Conservation (phyloP, 1,139 yeast species). For the Blastobotrys malaysiensis region DNA sequence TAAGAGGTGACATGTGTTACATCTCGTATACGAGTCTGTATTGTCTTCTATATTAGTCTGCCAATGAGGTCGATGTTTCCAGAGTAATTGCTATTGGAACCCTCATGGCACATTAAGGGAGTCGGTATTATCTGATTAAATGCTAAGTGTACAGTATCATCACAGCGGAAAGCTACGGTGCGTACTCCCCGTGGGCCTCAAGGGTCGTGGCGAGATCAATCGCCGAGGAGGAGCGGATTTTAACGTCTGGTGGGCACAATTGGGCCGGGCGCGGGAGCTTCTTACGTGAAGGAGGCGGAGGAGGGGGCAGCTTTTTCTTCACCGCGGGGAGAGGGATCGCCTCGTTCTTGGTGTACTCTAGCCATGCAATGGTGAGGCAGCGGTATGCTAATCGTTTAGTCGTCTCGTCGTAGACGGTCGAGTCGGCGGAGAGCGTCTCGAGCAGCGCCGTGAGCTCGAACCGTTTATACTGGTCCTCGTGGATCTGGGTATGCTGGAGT, state of each 20-base stretch:
- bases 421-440: constrained; percentile 37
- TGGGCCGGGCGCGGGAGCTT: background rate
- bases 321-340: background rate
- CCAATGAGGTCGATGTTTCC: no score
- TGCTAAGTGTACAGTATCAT: background rate
- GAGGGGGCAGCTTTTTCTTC: constrained; percentile 9
- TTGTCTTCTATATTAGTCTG: no score
- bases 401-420: constrained; percentile 26
- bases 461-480: constrained; percentile 52
- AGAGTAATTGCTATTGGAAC: no score
- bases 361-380: constrained; percentile 58
- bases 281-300: constrained; percentile 21
- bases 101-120: no score
- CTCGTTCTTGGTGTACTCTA: constrained; percentile 29
- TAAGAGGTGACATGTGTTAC: no score
- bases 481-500: constrained; percentile 59
- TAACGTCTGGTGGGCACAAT: background rate
- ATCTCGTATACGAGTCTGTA: no score
- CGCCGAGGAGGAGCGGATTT: constrained; percentile 4
- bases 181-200: background rate
- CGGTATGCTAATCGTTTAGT: constrained; percentile 57
- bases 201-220: background rate
- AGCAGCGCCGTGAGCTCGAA: constrained; percentile 50
- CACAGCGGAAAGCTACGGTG: background rate
- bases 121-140: background rate